phyloP scores from a whole-genome alignment of 2,329 filamentous ascomycete species.

The Fusarium globosum region DNA sequence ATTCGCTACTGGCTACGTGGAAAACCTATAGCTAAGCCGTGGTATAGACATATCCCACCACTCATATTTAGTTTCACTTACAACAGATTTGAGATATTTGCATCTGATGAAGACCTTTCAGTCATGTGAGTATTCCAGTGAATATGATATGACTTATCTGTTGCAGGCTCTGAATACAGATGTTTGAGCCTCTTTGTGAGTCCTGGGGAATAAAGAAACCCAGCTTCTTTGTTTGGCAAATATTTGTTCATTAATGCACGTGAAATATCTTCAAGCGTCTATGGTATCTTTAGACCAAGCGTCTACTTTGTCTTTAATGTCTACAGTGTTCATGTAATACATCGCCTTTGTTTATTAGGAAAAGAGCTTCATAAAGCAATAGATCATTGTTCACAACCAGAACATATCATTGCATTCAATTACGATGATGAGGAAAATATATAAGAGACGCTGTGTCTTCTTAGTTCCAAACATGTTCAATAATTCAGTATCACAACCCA shows the following conservation, averaged over 20 bases:
- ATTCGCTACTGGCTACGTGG: background rate
- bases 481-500: background rate
- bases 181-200: background rate
- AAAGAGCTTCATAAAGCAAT: background rate
- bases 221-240: background rate
- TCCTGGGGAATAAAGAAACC: background rate
- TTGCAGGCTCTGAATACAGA: background rate
- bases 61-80: background rate
- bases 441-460: conserved; percentile 1
- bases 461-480: background rate
- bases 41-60: background rate
- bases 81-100: background rate
- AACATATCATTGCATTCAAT: background rate
- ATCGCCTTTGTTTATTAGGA: conserved; percentile 2
- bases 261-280: background rate
- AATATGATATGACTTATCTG: background rate
- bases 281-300: background rate
- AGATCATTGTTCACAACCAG: background rate
- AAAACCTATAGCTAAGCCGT: too few relatives aligned
- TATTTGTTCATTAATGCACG: background rate
- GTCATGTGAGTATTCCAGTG: background rate
- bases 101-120: background rate
- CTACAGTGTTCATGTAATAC: background rate
- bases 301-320: background rate
- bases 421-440: background rate